Evolutionary conservation across 148 eudicot genomes (phyloP), one percentile per base, ranked within the genome.

Genomic region (Arctostaphylos glauca): DNA sequence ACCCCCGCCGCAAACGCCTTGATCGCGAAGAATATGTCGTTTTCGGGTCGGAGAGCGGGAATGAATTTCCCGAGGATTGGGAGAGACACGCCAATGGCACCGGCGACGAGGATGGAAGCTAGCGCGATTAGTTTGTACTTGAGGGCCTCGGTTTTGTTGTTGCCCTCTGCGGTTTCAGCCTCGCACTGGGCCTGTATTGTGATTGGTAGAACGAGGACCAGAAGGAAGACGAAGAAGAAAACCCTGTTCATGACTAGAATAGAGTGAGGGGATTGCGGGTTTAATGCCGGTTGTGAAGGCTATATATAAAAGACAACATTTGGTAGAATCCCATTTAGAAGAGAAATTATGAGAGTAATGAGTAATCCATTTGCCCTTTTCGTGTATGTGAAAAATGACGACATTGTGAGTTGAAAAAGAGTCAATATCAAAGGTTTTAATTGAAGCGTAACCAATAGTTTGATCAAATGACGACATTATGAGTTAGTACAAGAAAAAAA

Each of bases 1-100:
- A 89, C 90, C 5, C 91, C 91, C 0, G 87, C 90, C 7, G 91
- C 90, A 6, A 89, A 89, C 3, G 90, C 80, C 66, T 89, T 89
- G 0, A 89, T 80, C 2, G 86, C 41, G 83, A 49, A 87, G 77
- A 89, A 89, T 7, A 82, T n/a, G 14, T 82, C 81, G 41, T 81
- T 86, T 12, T 60, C 84, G 0, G 91, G 91, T 4, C 64, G 31
- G 1, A 89, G 50, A 1, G 77, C 64, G 0, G 88, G 83, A 43
- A 86, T 4, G 53, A 68, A 68, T 25, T 80, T 87, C 4, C 85
- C 87, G 7, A 86, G 7, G 23, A 87, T 73, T 0, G 91, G 91
- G 19, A 89, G 77, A 12, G 55, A 76, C 2, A 87, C 86, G 2
- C 91, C 91, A 0, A 85, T 0, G 2, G 72, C 87, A 6, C 91